A percentile compares a stretch with the other conserved stretches of the same genome.
Evolutionary conservation across 2,329 filamentous ascomycete species (phyloP).

Genomic region (Venturia effusa): DNA sequence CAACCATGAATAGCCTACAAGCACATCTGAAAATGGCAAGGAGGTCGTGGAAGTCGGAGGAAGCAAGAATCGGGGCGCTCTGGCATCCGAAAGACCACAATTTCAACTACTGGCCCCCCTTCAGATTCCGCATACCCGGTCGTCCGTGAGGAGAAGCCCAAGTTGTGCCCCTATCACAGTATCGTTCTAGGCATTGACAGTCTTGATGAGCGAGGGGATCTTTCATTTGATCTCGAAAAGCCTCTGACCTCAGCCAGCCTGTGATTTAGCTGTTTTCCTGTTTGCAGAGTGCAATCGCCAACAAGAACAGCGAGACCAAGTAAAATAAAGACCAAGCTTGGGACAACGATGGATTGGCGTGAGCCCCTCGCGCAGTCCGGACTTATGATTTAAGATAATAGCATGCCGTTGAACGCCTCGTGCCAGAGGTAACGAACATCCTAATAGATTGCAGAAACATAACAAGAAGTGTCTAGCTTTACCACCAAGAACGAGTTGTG

Average conservation of each 20-base stretch:
- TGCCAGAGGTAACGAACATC: too few relatives aligned
- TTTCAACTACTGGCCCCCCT: background rate
- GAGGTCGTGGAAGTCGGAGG: background rate
- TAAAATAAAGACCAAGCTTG: too few relatives aligned
- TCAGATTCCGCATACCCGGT: background rate
- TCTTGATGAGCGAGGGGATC: background rate
- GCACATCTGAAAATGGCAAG: background rate
- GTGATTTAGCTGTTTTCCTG: too few relatives aligned
- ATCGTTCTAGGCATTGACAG: background rate
- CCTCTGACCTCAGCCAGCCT: too few relatives aligned
- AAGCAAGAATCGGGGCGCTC: background rate
- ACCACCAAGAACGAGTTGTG: background rate
- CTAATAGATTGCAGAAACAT: too few relatives aligned
- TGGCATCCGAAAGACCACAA: background rate
- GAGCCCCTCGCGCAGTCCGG: too few relatives aligned
- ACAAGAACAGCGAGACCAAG: too few relatives aligned
- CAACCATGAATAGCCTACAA: background rate
- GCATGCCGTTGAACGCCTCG: too few relatives aligned
- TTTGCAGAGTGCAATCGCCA: too few relatives aligned
- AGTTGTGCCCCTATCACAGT: background rate
- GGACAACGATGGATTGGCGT: too few relatives aligned
- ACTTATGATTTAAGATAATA: too few relatives aligned
- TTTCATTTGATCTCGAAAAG: background rate
- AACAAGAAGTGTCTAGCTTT: background rate
- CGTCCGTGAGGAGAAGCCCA: background rate